Evolutionary conservation across 805 yeast species (phyloP).

Genomic region (Phaffomyces thermotolerans): DNA sequence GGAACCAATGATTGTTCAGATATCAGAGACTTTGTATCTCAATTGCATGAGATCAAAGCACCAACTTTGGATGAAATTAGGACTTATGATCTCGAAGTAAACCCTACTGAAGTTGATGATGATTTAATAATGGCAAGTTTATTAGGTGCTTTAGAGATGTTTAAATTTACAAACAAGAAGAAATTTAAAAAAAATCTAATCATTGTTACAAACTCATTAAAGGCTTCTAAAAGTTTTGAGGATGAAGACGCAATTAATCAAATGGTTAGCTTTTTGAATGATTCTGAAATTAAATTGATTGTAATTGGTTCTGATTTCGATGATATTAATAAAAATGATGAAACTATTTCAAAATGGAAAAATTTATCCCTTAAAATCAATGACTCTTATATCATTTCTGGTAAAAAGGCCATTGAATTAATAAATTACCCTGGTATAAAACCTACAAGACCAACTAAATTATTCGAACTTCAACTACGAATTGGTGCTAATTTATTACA

Average conservation of each 20-base stretch:
- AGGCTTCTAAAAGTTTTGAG: slow-evolving; percentile 9
- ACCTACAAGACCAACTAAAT: slow-evolving; percentile 42
- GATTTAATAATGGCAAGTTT: slow-evolving; percentile 6
- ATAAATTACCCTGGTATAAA: slow-evolving; percentile 26
- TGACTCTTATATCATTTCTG: slow-evolving; percentile 8
- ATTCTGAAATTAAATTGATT: no score
- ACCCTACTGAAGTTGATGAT: slow-evolving; percentile 2
- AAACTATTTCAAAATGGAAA: slow-evolving; percentile 9
- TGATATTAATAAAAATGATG: not conserved
- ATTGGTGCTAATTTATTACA: slow-evolving; percentile 35
- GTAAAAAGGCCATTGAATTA: slow-evolving; percentile 13
- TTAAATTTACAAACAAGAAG: no score
- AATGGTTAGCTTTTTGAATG: no score
- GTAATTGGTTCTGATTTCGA: no score
- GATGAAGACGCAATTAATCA: slow-evolving; percentile 6
- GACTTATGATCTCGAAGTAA: not conserved
- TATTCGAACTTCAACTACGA: slow-evolving; percentile 41
- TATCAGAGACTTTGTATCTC: slow-evolving; percentile 4
- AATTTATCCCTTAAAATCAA: slow-evolving; percentile 6
- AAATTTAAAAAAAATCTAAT: no score
- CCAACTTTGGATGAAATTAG: slow-evolving; percentile 3
- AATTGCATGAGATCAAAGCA: slow-evolving; percentile 4
- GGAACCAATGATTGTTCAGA: slow-evolving; percentile 6
- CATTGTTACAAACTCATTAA: slow-evolving; percentile 16
- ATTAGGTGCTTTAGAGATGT: no score